Evolutionary conservation across 352 stramenopile species (phyloP).

Genomic region (Globisporangium mamillatum): DNA sequence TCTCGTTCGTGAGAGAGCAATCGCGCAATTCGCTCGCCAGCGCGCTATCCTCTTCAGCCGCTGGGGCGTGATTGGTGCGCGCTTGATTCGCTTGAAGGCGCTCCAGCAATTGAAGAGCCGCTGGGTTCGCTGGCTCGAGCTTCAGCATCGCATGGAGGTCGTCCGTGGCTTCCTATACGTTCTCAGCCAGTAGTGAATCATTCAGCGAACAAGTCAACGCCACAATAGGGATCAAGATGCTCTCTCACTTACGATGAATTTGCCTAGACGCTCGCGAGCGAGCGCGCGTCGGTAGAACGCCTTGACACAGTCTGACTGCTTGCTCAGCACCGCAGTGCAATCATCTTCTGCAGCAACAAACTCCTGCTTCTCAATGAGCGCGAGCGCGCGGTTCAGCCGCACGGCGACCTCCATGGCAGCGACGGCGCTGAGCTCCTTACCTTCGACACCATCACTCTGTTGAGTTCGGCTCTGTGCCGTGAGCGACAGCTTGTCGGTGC

Average conservation of each 20-base stretch:
- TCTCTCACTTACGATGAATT: slow-evolving; percentile 38
- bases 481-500: slow-evolving; percentile 1
- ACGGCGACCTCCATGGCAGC: slow-evolving; percentile 42
- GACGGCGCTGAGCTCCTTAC: slow-evolving; percentile 12
- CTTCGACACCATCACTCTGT: no score
- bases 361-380: slow-evolving; percentile 35
- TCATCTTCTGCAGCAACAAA: slow-evolving; percentile 50
- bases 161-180: slow-evolving; percentile 28
- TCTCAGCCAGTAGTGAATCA: background rate
- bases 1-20: slow-evolving; percentile 5
- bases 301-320: slow-evolving; percentile 84
- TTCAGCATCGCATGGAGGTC: slow-evolving; percentile 28
- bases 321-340: slow-evolving; percentile 60
- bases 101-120: slow-evolving; percentile 1
- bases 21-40: slow-evolving; percentile 1
- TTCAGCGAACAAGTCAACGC: background rate
- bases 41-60: no score
- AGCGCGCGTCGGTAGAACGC: slow-evolving; percentile 86
- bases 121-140: slow-evolving; percentile 47
- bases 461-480: background rate
- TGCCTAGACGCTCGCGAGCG: slow-evolving; percentile 64
- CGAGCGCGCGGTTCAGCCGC: slow-evolving; percentile 64
- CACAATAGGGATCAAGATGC: background rate
- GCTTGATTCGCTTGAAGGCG: slow-evolving; percentile 1
- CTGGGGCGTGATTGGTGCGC: background rate